Percentiles rank a stretch among this genome's conserved stretches.
phyloP scores from a whole-genome alignment of 768 basidiomycete species.

The Rhizopogon vesiculosus region DNA sequence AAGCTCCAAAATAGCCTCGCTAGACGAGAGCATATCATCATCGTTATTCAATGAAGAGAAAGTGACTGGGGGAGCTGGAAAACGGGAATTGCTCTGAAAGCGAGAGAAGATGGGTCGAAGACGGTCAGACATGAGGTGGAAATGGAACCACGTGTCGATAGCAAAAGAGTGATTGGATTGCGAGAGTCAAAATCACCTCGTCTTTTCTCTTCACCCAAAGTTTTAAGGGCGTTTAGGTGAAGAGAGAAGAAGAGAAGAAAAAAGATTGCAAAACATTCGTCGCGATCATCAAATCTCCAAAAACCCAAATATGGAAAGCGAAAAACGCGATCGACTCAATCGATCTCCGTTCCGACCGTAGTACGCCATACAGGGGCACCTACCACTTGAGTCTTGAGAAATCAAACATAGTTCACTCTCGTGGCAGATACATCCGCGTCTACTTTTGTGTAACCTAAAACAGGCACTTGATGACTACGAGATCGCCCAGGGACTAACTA shows the following conservation, averaged over 20 bases:
- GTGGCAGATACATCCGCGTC: too few relatives aligned
- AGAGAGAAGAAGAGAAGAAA: constrained; percentile 39
- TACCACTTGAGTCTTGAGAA: too few relatives aligned
- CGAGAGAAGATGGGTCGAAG: constrained; percentile 42
- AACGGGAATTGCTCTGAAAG: constrained; percentile 34
- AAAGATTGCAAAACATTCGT: neutral
- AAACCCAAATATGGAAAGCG: neutral
- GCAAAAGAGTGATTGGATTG: constrained; percentile 1
- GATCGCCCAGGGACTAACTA: too few relatives aligned
- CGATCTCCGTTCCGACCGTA: too few relatives aligned
- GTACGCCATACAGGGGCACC: too few relatives aligned
- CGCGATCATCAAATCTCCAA: neutral
- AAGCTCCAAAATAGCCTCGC: constrained; percentile 81
- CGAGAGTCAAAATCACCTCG: constrained; percentile 19
- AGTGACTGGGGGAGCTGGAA: constrained; percentile 31
- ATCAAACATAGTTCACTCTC: too few relatives aligned
- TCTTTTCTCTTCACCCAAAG: constrained; percentile 46
- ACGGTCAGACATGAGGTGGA: constrained; percentile 16
- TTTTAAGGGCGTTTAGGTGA: constrained; percentile 38
- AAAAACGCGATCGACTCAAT: too few relatives aligned
- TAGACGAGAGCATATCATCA: constrained; percentile 6
- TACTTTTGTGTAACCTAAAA: too few relatives aligned
- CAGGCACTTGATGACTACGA: too few relatives aligned
- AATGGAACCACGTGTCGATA: neutral
- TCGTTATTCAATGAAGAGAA: constrained; percentile 22